A percentile compares a stretch with the other conserved stretches of the same genome.
Conservation (phyloP, 306 rosid genomes). For the Fragaria iinumae region DNA sequence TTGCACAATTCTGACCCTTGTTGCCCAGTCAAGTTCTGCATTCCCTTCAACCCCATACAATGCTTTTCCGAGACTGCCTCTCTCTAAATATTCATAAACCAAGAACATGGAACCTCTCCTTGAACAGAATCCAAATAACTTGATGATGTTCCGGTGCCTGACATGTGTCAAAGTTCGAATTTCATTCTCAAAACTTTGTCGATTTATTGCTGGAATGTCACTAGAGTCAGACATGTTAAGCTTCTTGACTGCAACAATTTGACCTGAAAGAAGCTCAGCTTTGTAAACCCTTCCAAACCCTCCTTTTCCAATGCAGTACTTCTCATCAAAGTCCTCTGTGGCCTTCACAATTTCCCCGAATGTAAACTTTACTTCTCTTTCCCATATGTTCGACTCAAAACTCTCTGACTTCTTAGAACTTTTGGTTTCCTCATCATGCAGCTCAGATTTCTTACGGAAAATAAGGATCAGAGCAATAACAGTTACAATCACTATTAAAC, state of each 20-base stretch:
- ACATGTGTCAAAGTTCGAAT: constrained; percentile 53
- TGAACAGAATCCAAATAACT: constrained; percentile 59
- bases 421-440: constrained; percentile 31
- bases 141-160: constrained; percentile 68
- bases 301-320: constrained; percentile 64
- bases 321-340: constrained; percentile 52
- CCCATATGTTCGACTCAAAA: constrained; percentile 34
- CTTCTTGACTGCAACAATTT: constrained; percentile 56
- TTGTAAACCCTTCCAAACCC: constrained; percentile 70
- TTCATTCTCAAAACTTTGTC: constrained; percentile 55
- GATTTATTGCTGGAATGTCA: constrained; percentile 45
- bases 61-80: constrained; percentile 54
- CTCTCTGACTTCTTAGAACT: constrained; percentile 11
- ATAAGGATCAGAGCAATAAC: constrained; percentile 23
- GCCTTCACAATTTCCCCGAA: constrained; percentile 56
- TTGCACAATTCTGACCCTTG: constrained; percentile 52
- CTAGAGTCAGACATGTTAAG: constrained; percentile 39
- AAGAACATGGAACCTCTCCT: constrained; percentile 48
- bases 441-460: constrained; percentile 10
- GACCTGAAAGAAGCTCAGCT: constrained; percentile 41
- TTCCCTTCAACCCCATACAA: constrained; percentile 46
- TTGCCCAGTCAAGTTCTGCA: constrained; percentile 41
- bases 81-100: constrained; percentile 51
- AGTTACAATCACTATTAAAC: constrained; percentile 25
- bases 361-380: constrained; percentile 47